Conservation (phyloP, 495 filamentous ascomycete genomes). For the Baudoinia panamericana region DNA sequence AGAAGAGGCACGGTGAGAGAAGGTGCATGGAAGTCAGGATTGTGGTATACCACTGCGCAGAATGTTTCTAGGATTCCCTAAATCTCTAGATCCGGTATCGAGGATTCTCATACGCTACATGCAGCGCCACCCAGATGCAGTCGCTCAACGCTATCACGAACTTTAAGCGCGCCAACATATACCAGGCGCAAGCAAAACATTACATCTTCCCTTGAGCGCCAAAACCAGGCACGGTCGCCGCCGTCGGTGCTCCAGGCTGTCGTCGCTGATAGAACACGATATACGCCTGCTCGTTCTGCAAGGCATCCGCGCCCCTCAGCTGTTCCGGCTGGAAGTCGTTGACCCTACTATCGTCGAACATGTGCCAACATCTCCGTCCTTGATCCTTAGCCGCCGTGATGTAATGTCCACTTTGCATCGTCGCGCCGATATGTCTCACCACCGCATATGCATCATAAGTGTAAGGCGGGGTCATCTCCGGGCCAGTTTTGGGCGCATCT, state of each 20-base stretch:
- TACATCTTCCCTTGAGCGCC: not conserved
- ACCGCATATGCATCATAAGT: constrained; percentile 63
- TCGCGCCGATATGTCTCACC: constrained; percentile 51
- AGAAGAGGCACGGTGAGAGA: no score
- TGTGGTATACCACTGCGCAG: no score
- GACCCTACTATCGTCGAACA: constrained; percentile 50
- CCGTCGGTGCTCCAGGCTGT: no score
- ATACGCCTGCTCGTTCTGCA: constrained; percentile 54
- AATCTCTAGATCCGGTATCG: no score
- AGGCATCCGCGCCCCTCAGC: constrained; percentile 18
- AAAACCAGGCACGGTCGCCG: not conserved
- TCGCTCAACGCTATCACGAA: no score
- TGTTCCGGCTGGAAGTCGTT: constrained; percentile 40
- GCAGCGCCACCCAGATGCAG: no score
- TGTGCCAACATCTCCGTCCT: constrained; percentile 47
- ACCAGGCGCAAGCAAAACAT: no score
- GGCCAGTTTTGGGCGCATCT: no score
- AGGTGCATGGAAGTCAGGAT: no score
- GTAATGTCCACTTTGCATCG: constrained; percentile 56
- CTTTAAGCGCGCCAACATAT: no score
- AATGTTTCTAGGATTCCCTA: no score
- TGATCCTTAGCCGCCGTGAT: constrained; percentile 51
- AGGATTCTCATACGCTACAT: no score
- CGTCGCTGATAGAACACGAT: constrained; percentile 43
- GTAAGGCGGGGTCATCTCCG: constrained; percentile 51